Percentiles rank a stretch among this genome's conserved stretches.
phyloP scores from a whole-genome alignment of 345 rosid species.

The Conringia planisiliqua region DNA sequence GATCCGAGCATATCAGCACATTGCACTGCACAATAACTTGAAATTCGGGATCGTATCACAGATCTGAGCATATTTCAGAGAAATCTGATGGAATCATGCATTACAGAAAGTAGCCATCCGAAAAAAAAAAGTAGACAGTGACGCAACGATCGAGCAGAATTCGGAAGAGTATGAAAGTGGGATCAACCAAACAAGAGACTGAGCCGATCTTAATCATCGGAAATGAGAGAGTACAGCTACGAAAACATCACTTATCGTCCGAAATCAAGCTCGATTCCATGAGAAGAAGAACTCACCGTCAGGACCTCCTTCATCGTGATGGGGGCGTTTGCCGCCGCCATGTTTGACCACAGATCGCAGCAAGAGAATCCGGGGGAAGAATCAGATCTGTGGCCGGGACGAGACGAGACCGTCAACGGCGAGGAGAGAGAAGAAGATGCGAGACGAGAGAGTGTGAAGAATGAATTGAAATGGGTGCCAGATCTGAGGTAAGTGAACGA shows the following conservation, averaged over 20 bases:
- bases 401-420: background rate
- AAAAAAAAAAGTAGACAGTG: background rate
- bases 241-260: background rate
- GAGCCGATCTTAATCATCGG: background rate
- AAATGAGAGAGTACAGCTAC: slow-evolving; percentile 1
- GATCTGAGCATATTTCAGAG: slow-evolving; percentile 30
- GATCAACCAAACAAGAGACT: slow-evolving; percentile 9
- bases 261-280: slow-evolving; percentile 16
- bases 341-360: slow-evolving; percentile 51
- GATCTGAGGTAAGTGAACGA: slow-evolving; percentile 42
- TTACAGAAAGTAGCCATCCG: background rate
- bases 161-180: background rate
- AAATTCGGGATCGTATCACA: background rate
- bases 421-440: slow-evolving; percentile 10
- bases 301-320: slow-evolving; percentile 91
- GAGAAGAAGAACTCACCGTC: slow-evolving; percentile 50
- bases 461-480: slow-evolving; percentile 23
- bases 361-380: slow-evolving; percentile 11
- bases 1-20: slow-evolving; percentile 9
- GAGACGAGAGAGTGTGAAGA: slow-evolving; percentile 12
- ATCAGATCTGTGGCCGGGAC: slow-evolving; percentile 39
- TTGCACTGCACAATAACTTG: slow-evolving; percentile 2
- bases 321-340: slow-evolving; percentile 93
- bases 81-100: slow-evolving; percentile 20
- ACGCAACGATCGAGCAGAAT: slow-evolving; percentile 15